Evolutionary conservation across 2,329 filamentous ascomycete genomes (phyloP), one percentile per base, ranked within the genome.

Genomic region (Onygenales sp.): DNA sequence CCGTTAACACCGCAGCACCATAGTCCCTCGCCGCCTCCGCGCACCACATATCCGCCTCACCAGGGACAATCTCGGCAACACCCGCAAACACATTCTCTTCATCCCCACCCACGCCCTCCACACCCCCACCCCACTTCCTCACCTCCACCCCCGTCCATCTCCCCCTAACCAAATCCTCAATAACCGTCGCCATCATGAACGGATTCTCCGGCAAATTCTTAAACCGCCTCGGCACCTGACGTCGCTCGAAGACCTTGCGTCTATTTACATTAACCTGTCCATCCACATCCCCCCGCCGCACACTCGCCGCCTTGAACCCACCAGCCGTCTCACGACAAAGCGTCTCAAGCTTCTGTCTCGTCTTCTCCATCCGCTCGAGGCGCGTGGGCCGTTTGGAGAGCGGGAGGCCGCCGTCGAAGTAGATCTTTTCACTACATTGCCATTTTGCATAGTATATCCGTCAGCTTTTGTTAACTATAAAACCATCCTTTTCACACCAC

Each of bases 401-500:
- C 0, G 92, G 92, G 1, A 97, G 76, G 53, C 82, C 84, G 11
- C 90, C 90, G 67, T 97, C 92, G 62, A 97, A 96, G 66, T 86
- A 90, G 51, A 96, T 86, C 46, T 78, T 81, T 54, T 80, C 72
- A 59, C 84, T 17, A 17, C 17, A 17, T 17, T 17, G 17, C 2
- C 17, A 17, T 17, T 17, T 17, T 17, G 17, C 17, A 17, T 17
- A 17, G 17, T 17, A 17, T 17, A 17, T 17, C 14, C 2, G 39
- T 33, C 13, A 51, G 27, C 4, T 27, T 43, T 6, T 43, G 49
- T 14, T 14, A 14, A 14, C 14, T 21, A 51, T 35, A 42, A 2
- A 43, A 3, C 7, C 14, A n/a, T 7, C 13, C 5, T 14, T 6
- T n/a, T 38, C 36, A 9, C 13, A 32, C 31, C 2, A 31, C 8